Evolutionary conservation across 2,329 filamentous ascomycete genomes (phyloP), one percentile per base, ranked within the genome.

Genomic region (Xenoacremonium recifei): DNA sequence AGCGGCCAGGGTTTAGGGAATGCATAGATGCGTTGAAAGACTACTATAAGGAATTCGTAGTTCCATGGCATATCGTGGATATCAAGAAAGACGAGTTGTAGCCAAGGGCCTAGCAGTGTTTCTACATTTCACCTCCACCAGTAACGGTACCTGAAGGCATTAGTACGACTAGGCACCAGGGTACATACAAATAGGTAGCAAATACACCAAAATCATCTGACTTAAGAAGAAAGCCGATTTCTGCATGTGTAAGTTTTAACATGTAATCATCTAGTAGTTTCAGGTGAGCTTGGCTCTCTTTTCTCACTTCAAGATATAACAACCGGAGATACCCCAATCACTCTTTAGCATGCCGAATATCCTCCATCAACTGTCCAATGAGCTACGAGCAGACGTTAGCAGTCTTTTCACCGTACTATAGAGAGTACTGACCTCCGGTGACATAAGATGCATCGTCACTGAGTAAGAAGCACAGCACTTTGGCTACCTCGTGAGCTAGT

Each of bases 311-410:
- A n/a, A n/a, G n/a, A n/a, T n/a, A n/a, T n/a, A n/a, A n/a, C n/a
- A n/a, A n/a, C n/a, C n/a, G n/a, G n/a, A n/a, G n/a, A n/a, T n/a
- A n/a, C n/a, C n/a, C n/a, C 13, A 13, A 27, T 13, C 7, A 27
- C 13, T 9, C 23, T 13, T 27, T 27, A 27, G 13, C 23, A 27
- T 27, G 23, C 23, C 7, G 7, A 9, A 27, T 27, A 27, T 7
- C 23, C 23, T 53, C 29, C 54, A 51, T 35, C 23, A 13, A 27
- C 35, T 6, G 20, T 37, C 35, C 35, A 37, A 27, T 37, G 35
- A 11, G 35, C 35, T 37, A 27, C 9, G 20, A 16, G 27, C 21
- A 37, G 35, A 27, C 7, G 10, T 6, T 29, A 36, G 18, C 20
- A 27, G 23, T 36, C 34, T 6, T 15, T 5, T 36, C 15, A 4